Base-by-base conservation (phyloP, 2,329 filamentous ascomycete genomes). In the Epicoccum sorghinum region DNA sequence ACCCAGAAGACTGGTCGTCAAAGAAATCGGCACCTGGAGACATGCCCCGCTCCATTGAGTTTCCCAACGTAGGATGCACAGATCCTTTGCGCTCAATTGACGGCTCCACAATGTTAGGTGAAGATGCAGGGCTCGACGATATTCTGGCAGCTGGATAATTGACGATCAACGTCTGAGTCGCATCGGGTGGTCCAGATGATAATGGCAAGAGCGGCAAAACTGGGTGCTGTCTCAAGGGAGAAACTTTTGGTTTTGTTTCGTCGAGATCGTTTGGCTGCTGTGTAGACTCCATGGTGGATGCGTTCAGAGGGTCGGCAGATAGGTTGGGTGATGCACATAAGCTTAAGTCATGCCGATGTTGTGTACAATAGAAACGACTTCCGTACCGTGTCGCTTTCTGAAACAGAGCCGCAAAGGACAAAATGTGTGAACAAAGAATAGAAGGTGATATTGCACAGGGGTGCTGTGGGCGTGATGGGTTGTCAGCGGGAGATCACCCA, bases 91-190 rank as follows among this genome's bases (percentile, higher is more conserved):
- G 52, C 27, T 38, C 54, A 7, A 57, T 60, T 4, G 58, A 56
- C 35, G 62, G 57, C 7, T 65, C 64, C 7, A 73, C 47, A 14
- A 71, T 60, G 18, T 61, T 64, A 8, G 69, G 69, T 4, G 62
- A 70, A 9, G 66, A 69, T 22, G 69, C 68, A 24, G 66, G 64
- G 14, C 64, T 70, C 3, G 64, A 68, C 0, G 68, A 68, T n/a
- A 70, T 36, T 25, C 60, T 64, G 25, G 67, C 64, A 13, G 66
- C 65, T 7, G 68, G 62, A 40, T 67, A 47, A 6, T 63, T 53
- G 14, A 68, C 57, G 5, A 70, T 61, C 18, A 71, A 56, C 3
- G 64, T 62, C 35, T 65, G 59, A 12, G 57, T 64, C 38, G 58
- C 50, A 30, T 50, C 27, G 29, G 57, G 57, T 8, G 64, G 55